These are phyloP conservation scores for Saussurea involucrata DNA, from an alignment of 129 eudicot species.

Conservation along the genomic window DNA sequence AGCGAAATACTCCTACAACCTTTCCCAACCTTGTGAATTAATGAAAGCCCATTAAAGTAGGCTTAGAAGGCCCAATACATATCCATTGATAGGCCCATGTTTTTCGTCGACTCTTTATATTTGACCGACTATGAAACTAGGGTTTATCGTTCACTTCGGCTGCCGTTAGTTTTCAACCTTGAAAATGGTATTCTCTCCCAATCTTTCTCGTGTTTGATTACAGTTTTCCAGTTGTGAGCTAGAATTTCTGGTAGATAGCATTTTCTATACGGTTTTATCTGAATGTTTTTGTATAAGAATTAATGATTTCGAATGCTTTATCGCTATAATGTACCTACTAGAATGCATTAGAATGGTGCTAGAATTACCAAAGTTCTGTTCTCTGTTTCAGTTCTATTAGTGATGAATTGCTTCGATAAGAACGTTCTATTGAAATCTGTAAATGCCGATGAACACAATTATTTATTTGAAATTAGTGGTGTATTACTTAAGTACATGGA, in stretches of 20 bases:
- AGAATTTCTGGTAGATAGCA: background rate
- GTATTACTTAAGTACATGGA: background rate
- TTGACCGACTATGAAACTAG: slow-evolving; percentile 1
- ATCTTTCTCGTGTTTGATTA: background rate
- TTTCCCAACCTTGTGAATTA: too few species aligned
- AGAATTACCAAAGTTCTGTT: background rate
- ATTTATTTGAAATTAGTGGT: background rate
- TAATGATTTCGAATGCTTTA: background rate
- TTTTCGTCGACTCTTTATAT: background rate
- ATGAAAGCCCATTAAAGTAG: background rate
- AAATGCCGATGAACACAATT: background rate
- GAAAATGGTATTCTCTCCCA: slow-evolving; percentile 22
- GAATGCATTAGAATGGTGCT: background rate
- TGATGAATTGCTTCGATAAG: background rate
- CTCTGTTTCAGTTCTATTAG: background rate
- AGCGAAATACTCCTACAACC: too few species aligned
- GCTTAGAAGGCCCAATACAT: background rate
- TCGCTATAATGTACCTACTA: background rate
- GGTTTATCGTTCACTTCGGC: slow-evolving; percentile 19
- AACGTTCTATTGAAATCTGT: background rate
- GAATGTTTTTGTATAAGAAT: background rate
- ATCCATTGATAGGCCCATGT: slow-evolving; percentile 6
- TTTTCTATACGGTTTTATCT: background rate
- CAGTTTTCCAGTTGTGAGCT: background rate
- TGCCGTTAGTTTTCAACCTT: slow-evolving; percentile 4